Conservation (phyloP, 106 monocot genomes). For the Dendrobium catenatum region DNA sequence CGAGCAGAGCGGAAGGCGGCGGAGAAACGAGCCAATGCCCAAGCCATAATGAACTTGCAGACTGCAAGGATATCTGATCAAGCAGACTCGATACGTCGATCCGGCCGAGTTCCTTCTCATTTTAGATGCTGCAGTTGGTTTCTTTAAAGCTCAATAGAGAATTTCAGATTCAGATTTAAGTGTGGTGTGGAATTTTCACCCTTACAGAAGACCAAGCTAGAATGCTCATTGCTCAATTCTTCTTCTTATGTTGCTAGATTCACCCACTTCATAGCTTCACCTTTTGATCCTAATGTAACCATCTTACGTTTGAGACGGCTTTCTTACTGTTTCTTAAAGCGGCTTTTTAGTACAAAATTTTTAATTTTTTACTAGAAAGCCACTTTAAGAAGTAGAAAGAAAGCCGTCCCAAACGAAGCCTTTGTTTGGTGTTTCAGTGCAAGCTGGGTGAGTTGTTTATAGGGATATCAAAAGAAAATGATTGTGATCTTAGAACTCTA, state of each 20-base stretch:
- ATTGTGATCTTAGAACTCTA: too few species aligned
- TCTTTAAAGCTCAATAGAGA: background rate
- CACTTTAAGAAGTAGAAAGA: too few species aligned
- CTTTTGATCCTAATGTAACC: too few species aligned
- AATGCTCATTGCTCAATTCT: background rate
- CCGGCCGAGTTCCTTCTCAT: slow-evolving; percentile 32
- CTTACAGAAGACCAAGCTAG: background rate
- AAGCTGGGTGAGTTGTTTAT: too few species aligned
- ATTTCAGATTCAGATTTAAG: background rate
- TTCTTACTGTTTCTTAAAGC: too few species aligned
- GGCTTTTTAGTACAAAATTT: too few species aligned
- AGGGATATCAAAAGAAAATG: too few species aligned
- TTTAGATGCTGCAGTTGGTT: slow-evolving; percentile 51
- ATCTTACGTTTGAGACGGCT: too few species aligned
- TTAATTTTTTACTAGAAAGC: too few species aligned
- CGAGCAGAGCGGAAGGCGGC: slow-evolving; percentile 21
- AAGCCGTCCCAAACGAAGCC: too few species aligned
- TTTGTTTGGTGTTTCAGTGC: too few species aligned
- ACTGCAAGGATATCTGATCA: slow-evolving; percentile 32
- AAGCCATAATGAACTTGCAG: slow-evolving; percentile 36
- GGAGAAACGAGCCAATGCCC: slow-evolving; percentile 47
- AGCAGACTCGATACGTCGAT: slow-evolving; percentile 41
- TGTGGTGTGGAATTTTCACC: background rate
- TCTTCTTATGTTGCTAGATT: background rate
- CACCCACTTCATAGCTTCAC: background rate